These are phyloP conservation scores for Austroboletus olivaceoglutinosus DNA, from an alignment of 1,284 basidiomycete species.

Conservation along the genomic window DNA sequence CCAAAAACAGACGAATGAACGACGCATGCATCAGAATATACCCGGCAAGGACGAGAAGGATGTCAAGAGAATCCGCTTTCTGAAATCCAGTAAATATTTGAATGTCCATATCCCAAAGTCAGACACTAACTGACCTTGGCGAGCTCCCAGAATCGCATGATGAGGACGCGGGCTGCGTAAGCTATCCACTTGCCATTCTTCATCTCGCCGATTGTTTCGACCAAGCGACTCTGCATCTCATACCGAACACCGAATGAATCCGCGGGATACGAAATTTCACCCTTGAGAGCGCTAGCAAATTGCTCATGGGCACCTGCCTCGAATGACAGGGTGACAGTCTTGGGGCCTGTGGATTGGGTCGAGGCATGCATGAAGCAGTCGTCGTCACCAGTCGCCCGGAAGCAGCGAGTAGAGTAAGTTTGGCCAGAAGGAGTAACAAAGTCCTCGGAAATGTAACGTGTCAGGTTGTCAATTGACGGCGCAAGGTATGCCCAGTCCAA, in stretches of 20 bases:
- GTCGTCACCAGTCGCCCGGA: conserved; percentile 25
- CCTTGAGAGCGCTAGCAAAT: conserved; percentile 48
- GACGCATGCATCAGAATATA: conserved; percentile 96
- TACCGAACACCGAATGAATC: conserved; percentile 44
- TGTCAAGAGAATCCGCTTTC: conserved; percentile 95
- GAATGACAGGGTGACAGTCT: conserved; percentile 62
- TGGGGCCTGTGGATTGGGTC: conserved; percentile 36
- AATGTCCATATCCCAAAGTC: no score
- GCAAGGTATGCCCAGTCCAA: conserved; percentile 34
- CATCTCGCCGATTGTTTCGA: conserved; percentile 60
- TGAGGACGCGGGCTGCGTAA: conserved; percentile 78
- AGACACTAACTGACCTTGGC: conserved; percentile 60
- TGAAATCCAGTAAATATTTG: conserved; percentile 31
- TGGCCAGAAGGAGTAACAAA: conserved; percentile 43
- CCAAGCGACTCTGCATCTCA: conserved; percentile 39
- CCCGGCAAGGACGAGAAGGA: conserved; percentile 91
- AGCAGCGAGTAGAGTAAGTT: conserved; percentile 38
- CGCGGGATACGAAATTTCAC: conserved; percentile 32
- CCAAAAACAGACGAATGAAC: conserved; percentile 87
- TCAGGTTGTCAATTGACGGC: conserved; percentile 47
- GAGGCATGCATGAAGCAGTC: conserved; percentile 44
- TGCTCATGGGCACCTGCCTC: conserved; percentile 48
- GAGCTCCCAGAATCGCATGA: conserved; percentile 83
- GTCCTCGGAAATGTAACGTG: conserved; percentile 45
- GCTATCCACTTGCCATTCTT: conserved; percentile 82